Evolutionary conservation across 768 basidiomycete species (phyloP).

Genomic region (Collybia sp.): DNA sequence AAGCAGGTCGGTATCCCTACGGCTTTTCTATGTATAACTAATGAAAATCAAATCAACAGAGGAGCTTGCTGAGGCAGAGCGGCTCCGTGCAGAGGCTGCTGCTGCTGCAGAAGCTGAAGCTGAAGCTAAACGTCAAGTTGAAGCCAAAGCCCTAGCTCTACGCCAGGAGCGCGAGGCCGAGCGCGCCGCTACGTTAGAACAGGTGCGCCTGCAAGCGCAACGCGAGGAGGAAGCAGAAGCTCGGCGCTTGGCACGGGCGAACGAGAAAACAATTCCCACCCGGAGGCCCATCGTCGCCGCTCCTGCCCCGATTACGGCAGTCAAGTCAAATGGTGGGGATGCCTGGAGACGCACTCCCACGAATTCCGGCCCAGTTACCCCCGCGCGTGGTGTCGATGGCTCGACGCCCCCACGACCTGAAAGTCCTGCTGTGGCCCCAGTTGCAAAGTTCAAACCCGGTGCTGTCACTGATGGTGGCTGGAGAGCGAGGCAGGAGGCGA

Average conservation of each 20-base stretch:
- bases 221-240: constrained; percentile 71
- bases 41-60: constrained; percentile 28
- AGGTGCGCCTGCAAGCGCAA: constrained; percentile 53
- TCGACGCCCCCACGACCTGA: constrained; percentile 45
- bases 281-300: constrained; percentile 21
- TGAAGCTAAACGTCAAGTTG: constrained; percentile 55
- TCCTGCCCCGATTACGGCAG: constrained; percentile 19
- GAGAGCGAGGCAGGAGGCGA: constrained; percentile 54
- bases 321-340: constrained; percentile 17
- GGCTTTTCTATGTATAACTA: not conserved
- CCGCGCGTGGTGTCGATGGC: constrained; percentile 35
- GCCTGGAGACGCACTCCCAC: constrained; percentile 5
- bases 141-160: constrained; percentile 45
- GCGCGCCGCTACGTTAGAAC: constrained; percentile 45
- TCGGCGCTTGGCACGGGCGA: constrained; percentile 32
- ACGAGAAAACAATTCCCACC: constrained; percentile 26
- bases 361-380: constrained; percentile 23
- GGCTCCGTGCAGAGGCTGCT: constrained; percentile 42
- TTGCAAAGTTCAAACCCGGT: constrained; percentile 41
- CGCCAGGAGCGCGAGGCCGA: constrained; percentile 52
- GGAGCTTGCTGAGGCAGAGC: constrained; percentile 51
- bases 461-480: constrained; percentile 45
- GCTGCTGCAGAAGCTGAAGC: constrained; percentile 42
- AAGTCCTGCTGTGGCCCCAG: constrained; percentile 38
- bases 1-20: constrained; percentile 40